Evolutionary conservation across 106 monocot species (phyloP), one percentile per base, ranked within the genome.

Genomic region (Triglochin maritima): DNA sequence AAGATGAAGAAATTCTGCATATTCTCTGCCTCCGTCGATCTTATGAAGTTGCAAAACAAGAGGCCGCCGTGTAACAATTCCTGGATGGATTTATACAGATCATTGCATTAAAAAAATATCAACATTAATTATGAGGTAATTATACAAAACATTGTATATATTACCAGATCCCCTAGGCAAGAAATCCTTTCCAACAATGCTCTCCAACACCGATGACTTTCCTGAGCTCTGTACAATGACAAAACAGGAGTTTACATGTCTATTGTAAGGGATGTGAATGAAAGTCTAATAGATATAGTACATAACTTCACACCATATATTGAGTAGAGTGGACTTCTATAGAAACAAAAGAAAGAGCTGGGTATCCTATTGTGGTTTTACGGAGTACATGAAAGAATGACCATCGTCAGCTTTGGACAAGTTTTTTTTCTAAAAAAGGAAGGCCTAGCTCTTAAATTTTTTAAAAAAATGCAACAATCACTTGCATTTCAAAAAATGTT

Each of bases 21-120:
- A 89, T 41, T 94, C 94, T 77, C 79, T 77, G 44, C 74, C 80
- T 72, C 79, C 94, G 54, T 89, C 82, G 52, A 87, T 84, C 74
- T 79, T 94, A 57, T 89, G 94, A 45, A 94, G 89, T 56, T 94
- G 94, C 78, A 94, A 70, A 4, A 94, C 94, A 63, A 94, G 82
- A 44, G 94, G 94, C 2, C 94, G 86, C 16, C 94, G 60, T 44
- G 94, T 94, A 63, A 94, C 94, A 77, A 94, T 94, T 11, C 94
- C 94, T 86, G 68, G 12, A 69, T 70, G 66, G 10, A 12, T 15
- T 59, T 29, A 7, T n/a, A 5, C 60, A 46, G 10, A 41, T 7
- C 44, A 71, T 8, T 60, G 47, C 46, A 44, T 5, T 49, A n/a
- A 17, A 55, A 55, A 50, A 65, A 44, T 29, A 1, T 29, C 29